Conservation (phyloP, 768 basidiomycete species). For the Tricholoma sp. region DNA sequence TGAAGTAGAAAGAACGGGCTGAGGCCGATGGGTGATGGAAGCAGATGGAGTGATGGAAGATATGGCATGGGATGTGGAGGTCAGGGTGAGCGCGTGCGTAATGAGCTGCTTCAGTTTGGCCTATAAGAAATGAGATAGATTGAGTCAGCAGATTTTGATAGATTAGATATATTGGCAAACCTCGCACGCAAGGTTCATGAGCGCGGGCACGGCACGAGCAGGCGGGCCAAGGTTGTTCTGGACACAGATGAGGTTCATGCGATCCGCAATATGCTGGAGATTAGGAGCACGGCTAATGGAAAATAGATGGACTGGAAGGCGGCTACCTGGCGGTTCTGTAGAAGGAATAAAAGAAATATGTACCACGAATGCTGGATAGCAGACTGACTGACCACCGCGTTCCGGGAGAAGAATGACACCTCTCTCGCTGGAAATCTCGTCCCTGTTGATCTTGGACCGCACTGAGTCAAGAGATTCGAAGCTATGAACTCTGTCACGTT, state of each 20-base stretch:
- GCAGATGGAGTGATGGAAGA: slow-evolving; percentile 68
- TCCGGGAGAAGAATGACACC: slow-evolving; percentile 62
- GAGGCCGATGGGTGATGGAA: slow-evolving; percentile 32
- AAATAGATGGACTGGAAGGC: slow-evolving; percentile 68
- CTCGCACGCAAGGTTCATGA: slow-evolving; percentile 78
- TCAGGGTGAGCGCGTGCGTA: slow-evolving; percentile 73
- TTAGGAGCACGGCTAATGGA: slow-evolving; percentile 70
- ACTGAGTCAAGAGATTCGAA: slow-evolving; percentile 39
- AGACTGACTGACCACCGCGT: slow-evolving; percentile 49
- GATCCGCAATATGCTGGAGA: slow-evolving; percentile 70
- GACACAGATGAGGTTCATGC: slow-evolving; percentile 76
- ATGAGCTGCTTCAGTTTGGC: slow-evolving; percentile 83
- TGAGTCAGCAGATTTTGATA: neutral
- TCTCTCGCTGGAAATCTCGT: slow-evolving; percentile 69
- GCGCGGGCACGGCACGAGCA: slow-evolving; percentile 54
- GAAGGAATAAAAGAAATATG: neutral
- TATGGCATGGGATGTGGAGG: slow-evolving; percentile 70
- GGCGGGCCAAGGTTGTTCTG: slow-evolving; percentile 67
- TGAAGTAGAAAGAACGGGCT: slow-evolving; percentile 54
- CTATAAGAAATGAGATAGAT: slow-evolving; percentile 28
- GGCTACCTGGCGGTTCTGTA: slow-evolving; percentile 65
- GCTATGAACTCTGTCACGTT: slow-evolving; percentile 64
- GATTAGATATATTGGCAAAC: slow-evolving; percentile 29
- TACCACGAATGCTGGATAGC: neutral
- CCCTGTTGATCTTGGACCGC: slow-evolving; percentile 41